phyloP scores from a whole-genome alignment of 2,329 filamentous ascomycete genomes.

The Colletotrichum kahawae region DNA sequence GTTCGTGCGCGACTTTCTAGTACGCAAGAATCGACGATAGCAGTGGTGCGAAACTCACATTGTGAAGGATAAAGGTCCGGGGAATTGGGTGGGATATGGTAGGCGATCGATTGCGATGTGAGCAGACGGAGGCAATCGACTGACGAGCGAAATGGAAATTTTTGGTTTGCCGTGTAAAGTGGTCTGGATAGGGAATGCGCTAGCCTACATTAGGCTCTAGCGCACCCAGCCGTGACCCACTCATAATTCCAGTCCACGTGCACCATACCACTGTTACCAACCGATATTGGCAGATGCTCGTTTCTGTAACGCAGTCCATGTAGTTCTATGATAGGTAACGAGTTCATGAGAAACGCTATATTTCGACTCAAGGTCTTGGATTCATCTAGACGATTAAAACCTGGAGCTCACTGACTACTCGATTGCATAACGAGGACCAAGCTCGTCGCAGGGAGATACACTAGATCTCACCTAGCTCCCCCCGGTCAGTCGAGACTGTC shows the following conservation, averaged over 20 bases:
- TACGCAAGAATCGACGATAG: background rate
- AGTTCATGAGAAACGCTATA: background rate
- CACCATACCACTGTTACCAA: background rate
- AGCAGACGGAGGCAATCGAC: background rate
- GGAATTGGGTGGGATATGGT: background rate
- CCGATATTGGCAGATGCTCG: background rate
- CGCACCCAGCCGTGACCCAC: background rate
- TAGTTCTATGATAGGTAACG: background rate
- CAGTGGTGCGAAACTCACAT: background rate
- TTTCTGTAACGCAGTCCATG: background rate
- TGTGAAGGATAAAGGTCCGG: background rate
- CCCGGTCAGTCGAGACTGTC: background rate
- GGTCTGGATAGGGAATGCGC: background rate
- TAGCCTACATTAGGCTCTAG: background rate
- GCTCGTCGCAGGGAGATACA: background rate
- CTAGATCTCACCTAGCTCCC: background rate
- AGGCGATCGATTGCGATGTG: background rate
- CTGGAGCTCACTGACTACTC: background rate
- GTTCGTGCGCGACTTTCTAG: background rate
- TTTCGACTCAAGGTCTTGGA: background rate
- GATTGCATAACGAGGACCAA: background rate
- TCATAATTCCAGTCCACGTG: background rate
- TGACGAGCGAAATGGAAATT: background rate
- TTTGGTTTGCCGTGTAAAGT: constrained; percentile 1
- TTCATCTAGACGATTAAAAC: background rate